phyloP scores from a whole-genome alignment of 2,329 filamentous ascomycete species.

The Apiospora rasikravindrae region DNA sequence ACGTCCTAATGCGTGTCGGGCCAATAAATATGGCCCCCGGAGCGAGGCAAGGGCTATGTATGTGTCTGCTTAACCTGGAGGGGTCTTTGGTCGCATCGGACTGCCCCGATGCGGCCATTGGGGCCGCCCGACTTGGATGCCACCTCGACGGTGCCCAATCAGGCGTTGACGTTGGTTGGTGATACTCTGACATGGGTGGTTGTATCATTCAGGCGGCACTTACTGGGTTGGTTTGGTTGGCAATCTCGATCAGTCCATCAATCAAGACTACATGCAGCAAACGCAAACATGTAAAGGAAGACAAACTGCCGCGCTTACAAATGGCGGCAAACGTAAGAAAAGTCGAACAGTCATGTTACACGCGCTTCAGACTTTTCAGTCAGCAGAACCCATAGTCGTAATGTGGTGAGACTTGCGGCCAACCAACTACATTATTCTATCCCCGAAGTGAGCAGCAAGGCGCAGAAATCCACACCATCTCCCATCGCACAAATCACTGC shows the following conservation, averaged over 20 bases:
- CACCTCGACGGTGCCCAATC: slow-evolving; percentile 10
- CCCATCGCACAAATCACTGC: background rate
- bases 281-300: background rate
- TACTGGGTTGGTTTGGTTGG: background rate
- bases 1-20: background rate
- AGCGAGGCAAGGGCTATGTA: background rate
- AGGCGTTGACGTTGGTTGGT: background rate
- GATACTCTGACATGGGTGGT: slow-evolving; percentile 8
- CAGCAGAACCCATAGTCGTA: background rate
- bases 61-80: background rate
- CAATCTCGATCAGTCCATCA: slow-evolving; percentile 4
- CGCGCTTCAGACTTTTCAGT: background rate
- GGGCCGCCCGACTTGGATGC: background rate
- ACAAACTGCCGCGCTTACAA: slow-evolving; percentile 3
- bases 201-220: background rate
- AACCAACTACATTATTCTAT: background rate
- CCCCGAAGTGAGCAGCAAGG: background rate
- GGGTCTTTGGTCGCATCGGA: background rate
- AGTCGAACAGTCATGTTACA: background rate
- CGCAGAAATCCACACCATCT: background rate
- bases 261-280: background rate
- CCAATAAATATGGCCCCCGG: slow-evolving; percentile 9
- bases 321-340: background rate
- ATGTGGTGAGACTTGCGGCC: background rate
- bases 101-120: background rate